Percentiles rank a stretch among this genome's conserved stretches.
phyloP scores from a whole-genome alignment of 1,284 basidiomycete genomes.

The Microbotryum intermedium region DNA sequence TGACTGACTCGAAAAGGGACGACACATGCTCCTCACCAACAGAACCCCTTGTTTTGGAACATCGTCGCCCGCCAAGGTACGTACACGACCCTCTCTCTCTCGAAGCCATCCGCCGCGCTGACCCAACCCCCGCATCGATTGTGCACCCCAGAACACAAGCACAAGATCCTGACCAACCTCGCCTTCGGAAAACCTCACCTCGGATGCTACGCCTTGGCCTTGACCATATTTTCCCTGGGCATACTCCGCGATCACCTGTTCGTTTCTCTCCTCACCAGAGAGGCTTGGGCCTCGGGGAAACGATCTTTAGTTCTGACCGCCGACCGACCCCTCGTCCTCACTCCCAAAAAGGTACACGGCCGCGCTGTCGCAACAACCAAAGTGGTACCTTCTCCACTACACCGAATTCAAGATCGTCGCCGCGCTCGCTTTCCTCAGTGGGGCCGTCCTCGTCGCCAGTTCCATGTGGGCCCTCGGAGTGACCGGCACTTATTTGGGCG shows the following conservation, averaged over 20 bases:
- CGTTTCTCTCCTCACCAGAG: constrained; percentile 36
- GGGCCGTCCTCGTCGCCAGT: constrained; percentile 72
- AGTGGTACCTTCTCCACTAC: constrained; percentile 45
- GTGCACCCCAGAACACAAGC: constrained; percentile 64
- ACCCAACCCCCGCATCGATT: too few species aligned
- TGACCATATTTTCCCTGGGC: constrained; percentile 80
- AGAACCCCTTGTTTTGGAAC: constrained; percentile 95
- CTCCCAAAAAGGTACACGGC: constrained; percentile 53
- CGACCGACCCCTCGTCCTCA: not conserved
- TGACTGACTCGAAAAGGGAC: not conserved
- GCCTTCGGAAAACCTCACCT: constrained; percentile 62
- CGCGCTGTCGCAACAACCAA: constrained; percentile 65
- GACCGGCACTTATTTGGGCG: constrained; percentile 60
- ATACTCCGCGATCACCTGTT: constrained; percentile 77
- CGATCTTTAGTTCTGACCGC: too few species aligned
- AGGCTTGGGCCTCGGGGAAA: constrained; percentile 10
- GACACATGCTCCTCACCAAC: too few species aligned
- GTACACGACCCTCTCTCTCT: constrained; percentile 32
- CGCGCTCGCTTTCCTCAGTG: constrained; percentile 54
- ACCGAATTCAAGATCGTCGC: constrained; percentile 56
- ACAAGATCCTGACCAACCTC: constrained; percentile 73
- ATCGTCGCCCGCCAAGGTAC: constrained; percentile 83
- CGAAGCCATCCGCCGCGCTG: not conserved
- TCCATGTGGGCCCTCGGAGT: constrained; percentile 88
- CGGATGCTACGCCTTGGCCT: constrained; percentile 84